Percentiles rank a stretch among this genome's conserved stretches.
phyloP scores from a whole-genome alignment of 2,329 filamentous ascomycete species.

The Lachnellula willkommii region DNA sequence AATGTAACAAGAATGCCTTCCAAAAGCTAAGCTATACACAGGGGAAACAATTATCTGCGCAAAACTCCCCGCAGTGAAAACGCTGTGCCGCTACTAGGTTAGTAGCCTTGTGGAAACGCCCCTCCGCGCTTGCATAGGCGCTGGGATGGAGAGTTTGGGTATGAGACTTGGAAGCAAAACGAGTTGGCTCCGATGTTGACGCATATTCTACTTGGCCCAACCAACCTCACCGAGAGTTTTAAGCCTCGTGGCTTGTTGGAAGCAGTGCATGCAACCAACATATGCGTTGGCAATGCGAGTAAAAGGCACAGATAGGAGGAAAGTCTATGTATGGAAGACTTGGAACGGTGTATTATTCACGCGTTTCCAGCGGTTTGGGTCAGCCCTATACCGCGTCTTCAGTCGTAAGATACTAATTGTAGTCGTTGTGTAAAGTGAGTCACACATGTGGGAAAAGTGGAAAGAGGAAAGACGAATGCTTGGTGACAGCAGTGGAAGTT shows the following conservation, averaged over 20 bases:
- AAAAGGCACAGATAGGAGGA: conserved; percentile 16
- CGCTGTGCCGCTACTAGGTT: conserved; percentile 18
- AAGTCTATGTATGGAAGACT: background rate
- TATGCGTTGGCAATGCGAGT: conserved; percentile 16
- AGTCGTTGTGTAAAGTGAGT: background rate
- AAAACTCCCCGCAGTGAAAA: conserved; percentile 6
- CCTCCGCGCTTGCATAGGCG: conserved; percentile 24
- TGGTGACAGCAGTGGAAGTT: no score
- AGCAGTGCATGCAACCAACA: conserved; percentile 8
- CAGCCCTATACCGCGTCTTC: conserved; percentile 3
- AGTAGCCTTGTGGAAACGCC: conserved; percentile 15
- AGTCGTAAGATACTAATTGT: background rate
- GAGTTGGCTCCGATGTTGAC: conserved; percentile 3
- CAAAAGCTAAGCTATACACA: background rate
- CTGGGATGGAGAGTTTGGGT: conserved; percentile 5
- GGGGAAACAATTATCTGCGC: background rate
- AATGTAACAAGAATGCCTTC: background rate
- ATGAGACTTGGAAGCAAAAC: conserved; percentile 8
- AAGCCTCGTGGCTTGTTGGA: conserved; percentile 8
- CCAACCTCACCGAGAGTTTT: background rate
- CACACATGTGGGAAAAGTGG: no score
- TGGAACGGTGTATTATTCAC: background rate
- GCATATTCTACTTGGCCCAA: background rate
- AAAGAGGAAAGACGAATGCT: no score
- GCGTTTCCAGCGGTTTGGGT: conserved; percentile 14